Base-by-base conservation (phyloP, 495 filamentous ascomycete species). In the Penicillium tannophilum region DNA sequence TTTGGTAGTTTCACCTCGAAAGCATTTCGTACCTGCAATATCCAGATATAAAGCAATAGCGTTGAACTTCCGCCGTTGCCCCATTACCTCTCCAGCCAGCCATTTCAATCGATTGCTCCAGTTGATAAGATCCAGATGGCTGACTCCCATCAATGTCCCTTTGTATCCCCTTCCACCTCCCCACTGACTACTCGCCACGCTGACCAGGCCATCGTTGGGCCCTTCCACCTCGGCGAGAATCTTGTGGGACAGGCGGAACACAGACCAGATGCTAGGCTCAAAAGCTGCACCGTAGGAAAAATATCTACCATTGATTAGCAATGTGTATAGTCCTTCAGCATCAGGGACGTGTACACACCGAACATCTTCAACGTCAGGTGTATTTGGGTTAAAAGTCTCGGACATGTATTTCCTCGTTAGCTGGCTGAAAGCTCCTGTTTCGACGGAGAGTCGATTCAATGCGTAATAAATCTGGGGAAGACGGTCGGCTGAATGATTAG, bases 41-140 rank as follows among this genome's bases (percentile, higher is more conserved):
- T 89, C 89, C 30, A 96, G 84, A 67, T 98, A 98, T 65, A 98
- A 96, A 0, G 93, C 93, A 63, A 97, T 88, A 4, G 93, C 93
- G 66, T 98, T 98, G 76, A 98, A 97, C 89, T 86, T 89, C 61
- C 80, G 78, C 67, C 83, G 84, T 50, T 85, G 84, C 6, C 91
- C 90, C 56, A 84, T 85, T 64, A 88, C 74, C 61, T 87, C 80
- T 61, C 84, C 85, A 17, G 88, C 66, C 39, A 86, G 79, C 85
- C 86, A 96, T 59, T 86, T 83, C 33, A 96, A 58, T 52, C 89
- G 79, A 65, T 96, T 97, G 51, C 86, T 93, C 94, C 93, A 98
- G 74, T 97, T 97, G 71, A 97, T 98, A 52, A 96, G 76, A 64
- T 97, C 92, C 6, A 97, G 74, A 73, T 98, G 94, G 71, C 87